Conservation (phyloP, 495 filamentous ascomycete genomes). For the Xylaria nigripes region DNA sequence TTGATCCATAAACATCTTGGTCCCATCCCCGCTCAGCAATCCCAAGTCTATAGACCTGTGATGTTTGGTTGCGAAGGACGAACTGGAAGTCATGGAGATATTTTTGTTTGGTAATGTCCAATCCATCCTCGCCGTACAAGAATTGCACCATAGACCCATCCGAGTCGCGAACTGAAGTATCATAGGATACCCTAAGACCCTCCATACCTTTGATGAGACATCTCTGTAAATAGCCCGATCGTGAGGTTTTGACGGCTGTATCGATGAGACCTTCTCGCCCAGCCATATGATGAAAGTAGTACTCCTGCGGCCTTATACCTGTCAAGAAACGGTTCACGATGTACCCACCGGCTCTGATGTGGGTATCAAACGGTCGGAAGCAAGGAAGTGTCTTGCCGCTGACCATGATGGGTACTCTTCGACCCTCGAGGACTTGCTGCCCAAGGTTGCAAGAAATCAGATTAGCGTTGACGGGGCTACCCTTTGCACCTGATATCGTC, state of each 20-base stretch:
- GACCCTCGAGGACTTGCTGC: conserved; percentile 92
- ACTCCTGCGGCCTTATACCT: conserved; percentile 93
- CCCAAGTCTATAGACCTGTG: conserved; percentile 35
- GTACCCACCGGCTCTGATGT: conserved; percentile 87
- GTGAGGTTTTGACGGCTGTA: conserved; percentile 96
- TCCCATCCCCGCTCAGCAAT: conserved; percentile 31
- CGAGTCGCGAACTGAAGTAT: conserved; percentile 85
- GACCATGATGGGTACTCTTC: conserved; percentile 93
- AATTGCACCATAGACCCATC: conserved; percentile 93
- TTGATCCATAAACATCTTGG: conserved; percentile 42
- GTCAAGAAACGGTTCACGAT: conserved; percentile 96
- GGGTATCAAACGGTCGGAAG: conserved; percentile 85
- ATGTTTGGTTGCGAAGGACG: conserved; percentile 64
- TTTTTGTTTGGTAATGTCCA: conserved; percentile 90
- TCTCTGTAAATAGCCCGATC: conserved; percentile 93
- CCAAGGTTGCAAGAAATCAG: conserved; percentile 96
- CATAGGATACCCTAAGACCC: conserved; percentile 83
- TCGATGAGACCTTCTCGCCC: conserved; percentile 98
- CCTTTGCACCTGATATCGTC: conserved; percentile 96
- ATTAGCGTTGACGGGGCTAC: conserved; percentile 85
- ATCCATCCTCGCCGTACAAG: conserved; percentile 90
- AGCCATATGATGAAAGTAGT: conserved; percentile 99
- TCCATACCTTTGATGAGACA: conserved; percentile 99
- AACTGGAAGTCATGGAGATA: conserved; percentile 89
- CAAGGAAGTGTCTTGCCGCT: conserved; percentile 94